Conservation (phyloP, 305 asterid genomes). For the Coffea humblotiana region DNA sequence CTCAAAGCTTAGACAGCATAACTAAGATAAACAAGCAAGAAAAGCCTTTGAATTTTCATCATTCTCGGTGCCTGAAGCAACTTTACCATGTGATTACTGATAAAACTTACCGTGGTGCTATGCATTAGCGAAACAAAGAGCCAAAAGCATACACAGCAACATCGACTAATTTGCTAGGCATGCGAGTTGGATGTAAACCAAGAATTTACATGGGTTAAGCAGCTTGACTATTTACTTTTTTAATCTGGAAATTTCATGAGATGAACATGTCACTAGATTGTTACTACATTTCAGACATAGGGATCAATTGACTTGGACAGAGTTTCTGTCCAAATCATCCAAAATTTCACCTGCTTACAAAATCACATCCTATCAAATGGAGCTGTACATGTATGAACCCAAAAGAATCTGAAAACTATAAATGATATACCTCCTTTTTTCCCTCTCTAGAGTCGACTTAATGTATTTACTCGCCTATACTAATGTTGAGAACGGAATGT, state of each 20-base stretch:
- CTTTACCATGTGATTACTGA: background rate
- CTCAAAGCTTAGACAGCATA: too few relatives aligned
- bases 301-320: background rate
- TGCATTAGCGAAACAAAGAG: background rate
- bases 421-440: background rate
- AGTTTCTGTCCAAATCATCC: background rate
- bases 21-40: too few relatives aligned
- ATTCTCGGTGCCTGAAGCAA: background rate
- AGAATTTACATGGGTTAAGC: background rate
- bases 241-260: background rate
- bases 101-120: background rate
- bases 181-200: background rate
- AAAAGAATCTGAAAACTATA: background rate
- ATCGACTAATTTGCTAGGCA: background rate
- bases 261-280: background rate
- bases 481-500: background rate
- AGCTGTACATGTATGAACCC: slow-evolving; percentile 32
- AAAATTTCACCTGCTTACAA: slow-evolving; percentile 18
- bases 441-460: background rate
- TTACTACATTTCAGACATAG: background rate
- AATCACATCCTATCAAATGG: slow-evolving; percentile 7
- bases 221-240: background rate
- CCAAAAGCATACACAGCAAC: background rate
- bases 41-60: background rate
- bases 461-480: slow-evolving; percentile 17